Evolutionary conservation across 441 rosid genomes (phyloP).

Genomic region (Populus hybrid): DNA sequence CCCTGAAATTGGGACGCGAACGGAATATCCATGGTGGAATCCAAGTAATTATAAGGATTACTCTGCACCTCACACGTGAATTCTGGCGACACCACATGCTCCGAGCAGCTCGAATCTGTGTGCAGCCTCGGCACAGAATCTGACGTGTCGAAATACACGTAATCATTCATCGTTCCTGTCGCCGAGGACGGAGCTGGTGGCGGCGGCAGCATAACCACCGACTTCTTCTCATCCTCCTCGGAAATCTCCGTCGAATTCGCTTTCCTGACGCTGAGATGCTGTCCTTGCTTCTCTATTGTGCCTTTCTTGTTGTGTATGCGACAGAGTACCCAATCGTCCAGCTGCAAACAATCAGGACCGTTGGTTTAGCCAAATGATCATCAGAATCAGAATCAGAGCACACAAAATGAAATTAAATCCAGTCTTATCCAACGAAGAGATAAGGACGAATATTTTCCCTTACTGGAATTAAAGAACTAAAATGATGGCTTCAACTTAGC

Average conservation of each 20-base stretch:
- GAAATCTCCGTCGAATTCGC: neutral
- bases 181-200: slow-evolving; percentile 26
- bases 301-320: slow-evolving; percentile 96
- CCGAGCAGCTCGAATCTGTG: slow-evolving; percentile 87
- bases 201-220: slow-evolving; percentile 30
- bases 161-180: slow-evolving; percentile 28
- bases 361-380: neutral
- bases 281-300: slow-evolving; percentile 41
- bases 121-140: slow-evolving; percentile 83
- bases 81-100: slow-evolving; percentile 71
- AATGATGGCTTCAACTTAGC: neutral
- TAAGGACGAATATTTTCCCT: slow-evolving; percentile 18
- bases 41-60: slow-evolving; percentile 48
- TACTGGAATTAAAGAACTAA: neutral
- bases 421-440: neutral
- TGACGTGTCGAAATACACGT: slow-evolving; percentile 49
- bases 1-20: slow-evolving; percentile 32
- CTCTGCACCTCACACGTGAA: slow-evolving; percentile 84
- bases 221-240: slow-evolving; percentile 42
- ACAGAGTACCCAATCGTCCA: slow-evolving; percentile 93
- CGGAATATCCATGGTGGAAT: slow-evolving; percentile 35
- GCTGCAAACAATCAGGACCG: slow-evolving; percentile 37
- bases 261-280: slow-evolving; percentile 9
- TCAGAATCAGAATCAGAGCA: neutral
- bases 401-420: neutral